Percentiles rank a stretch among this genome's conserved stretches.
phyloP scores from a whole-genome alignment of 495 filamentous ascomycete genomes.

The Podospora pseudocomata region DNA sequence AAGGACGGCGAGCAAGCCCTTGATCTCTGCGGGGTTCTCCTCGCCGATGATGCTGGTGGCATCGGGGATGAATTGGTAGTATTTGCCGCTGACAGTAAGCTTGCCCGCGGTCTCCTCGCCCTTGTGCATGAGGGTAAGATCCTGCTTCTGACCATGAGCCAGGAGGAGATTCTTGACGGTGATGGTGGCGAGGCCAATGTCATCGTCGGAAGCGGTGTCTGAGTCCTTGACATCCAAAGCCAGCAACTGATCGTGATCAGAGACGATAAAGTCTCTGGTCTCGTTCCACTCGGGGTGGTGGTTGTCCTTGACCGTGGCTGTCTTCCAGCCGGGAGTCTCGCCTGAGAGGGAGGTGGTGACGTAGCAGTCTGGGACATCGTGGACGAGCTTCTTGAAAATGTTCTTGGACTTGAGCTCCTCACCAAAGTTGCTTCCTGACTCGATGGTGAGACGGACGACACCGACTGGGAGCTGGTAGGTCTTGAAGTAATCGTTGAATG shows the following conservation, averaged over 20 bases:
- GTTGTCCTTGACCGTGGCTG: slow-evolving; percentile 35
- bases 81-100: slow-evolving; percentile 33
- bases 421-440: slow-evolving; percentile 35
- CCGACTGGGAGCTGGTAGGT: slow-evolving; percentile 41
- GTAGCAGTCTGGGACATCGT: slow-evolving; percentile 41
- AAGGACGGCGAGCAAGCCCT: slow-evolving; percentile 35
- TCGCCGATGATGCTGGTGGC: slow-evolving; percentile 25
- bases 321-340: slow-evolving; percentile 38
- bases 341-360: slow-evolving; percentile 31
- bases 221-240: slow-evolving; percentile 38
- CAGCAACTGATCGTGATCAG: slow-evolving; percentile 38
- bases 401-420: slow-evolving; percentile 24
- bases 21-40: slow-evolving; percentile 23
- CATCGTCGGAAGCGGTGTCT: slow-evolving; percentile 38
- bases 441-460: slow-evolving; percentile 39
- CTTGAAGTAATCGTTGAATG: slow-evolving; percentile 41
- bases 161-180: slow-evolving; percentile 37
- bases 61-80: slow-evolving; percentile 35
- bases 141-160: slow-evolving; percentile 30
- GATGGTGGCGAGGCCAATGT: slow-evolving; percentile 38
- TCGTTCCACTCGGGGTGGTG: slow-evolving; percentile 41
- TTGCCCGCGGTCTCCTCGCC: slow-evolving; percentile 29
- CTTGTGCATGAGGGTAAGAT: slow-evolving; percentile 34
- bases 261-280: slow-evolving; percentile 39
- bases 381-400: slow-evolving; percentile 32